Evolutionary conservation across 139 green algal genomes (phyloP).

Genomic region (Picochlorum sp.): DNA sequence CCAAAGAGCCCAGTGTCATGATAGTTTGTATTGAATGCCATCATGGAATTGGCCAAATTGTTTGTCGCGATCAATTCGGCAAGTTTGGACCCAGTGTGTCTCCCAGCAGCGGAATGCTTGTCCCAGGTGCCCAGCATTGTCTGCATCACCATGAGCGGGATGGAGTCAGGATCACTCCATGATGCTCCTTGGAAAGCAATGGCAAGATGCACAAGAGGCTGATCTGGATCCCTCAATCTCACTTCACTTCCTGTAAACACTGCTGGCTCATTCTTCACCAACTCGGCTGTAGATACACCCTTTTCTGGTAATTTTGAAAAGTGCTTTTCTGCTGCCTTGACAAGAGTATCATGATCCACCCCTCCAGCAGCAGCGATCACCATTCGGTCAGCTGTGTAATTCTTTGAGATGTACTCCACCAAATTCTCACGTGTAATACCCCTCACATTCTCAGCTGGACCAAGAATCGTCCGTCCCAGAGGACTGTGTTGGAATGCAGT

Average conservation of each 20-base stretch:
- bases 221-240: slow-evolving; percentile 84
- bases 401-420: slow-evolving; percentile 88
- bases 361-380: slow-evolving; percentile 80
- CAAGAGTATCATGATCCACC: slow-evolving; percentile 90
- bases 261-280: slow-evolving; percentile 62
- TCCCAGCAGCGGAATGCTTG: slow-evolving; percentile 45
- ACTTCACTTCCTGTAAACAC: slow-evolving; percentile 94
- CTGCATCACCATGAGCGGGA: slow-evolving; percentile 97
- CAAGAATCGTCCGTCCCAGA: slow-evolving; percentile 93
- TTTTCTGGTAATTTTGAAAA: slow-evolving; percentile 57
- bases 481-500: slow-evolving; percentile 96
- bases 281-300: slow-evolving; percentile 33
- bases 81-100: slow-evolving; percentile 36
- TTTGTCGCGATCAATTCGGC: slow-evolving; percentile 78
- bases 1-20: slow-evolving; percentile 95
- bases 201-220: slow-evolving; percentile 63
- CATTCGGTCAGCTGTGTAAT: slow-evolving; percentile 89
- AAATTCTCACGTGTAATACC: slow-evolving; percentile 81
- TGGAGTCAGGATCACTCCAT: slow-evolving; percentile 89
- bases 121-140: slow-evolving; percentile 60
- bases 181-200: slow-evolving; percentile 89
- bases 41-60: slow-evolving; percentile 77
- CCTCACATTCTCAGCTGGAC: slow-evolving; percentile 86
- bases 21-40: slow-evolving; percentile 97
- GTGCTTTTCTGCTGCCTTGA: slow-evolving; percentile 60